A percentile compares a stretch with the other conserved stretches of the same genome.
Conservation (phyloP, 345 rosid species). For the Clausena lansium region DNA sequence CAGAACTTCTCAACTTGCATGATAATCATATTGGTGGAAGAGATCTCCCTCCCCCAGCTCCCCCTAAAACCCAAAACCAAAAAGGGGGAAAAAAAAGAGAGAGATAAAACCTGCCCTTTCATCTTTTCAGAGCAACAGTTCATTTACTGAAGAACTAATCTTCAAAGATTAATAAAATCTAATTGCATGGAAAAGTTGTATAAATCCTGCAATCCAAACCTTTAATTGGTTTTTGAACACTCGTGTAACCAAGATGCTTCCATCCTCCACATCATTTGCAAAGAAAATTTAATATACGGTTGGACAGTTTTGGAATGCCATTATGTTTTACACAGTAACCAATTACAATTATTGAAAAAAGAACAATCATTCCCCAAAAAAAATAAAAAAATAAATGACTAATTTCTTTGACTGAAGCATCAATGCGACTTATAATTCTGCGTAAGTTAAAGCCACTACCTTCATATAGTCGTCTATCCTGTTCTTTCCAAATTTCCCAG, state of each 20-base stretch:
- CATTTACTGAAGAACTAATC: neutral
- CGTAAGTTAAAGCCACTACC: constrained; percentile 22
- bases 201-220: neutral
- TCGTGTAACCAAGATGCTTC: neutral
- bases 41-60: neutral
- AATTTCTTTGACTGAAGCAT: constrained; percentile 12
- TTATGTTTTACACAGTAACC: neutral
- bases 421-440: constrained; percentile 8
- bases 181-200: neutral
- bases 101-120: too few species aligned
- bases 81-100: too few species aligned
- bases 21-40: neutral
- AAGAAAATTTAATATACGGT: neutral
- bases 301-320: neutral
- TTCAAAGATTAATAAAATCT: neutral
- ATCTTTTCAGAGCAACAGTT: neutral
- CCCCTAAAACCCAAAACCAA: too few species aligned
- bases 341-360: constrained; percentile 6
- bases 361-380: neutral
- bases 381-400: neutral
- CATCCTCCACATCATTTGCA: neutral
- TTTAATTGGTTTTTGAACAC: neutral
- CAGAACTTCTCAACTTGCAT: neutral
- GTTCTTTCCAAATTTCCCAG: constrained; percentile 33
- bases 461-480: constrained; percentile 28